These are phyloP conservation scores for Colletotrichum sp. DNA, from an alignment of 2,329 filamentous ascomycete genomes.

Conservation along the genomic window DNA sequence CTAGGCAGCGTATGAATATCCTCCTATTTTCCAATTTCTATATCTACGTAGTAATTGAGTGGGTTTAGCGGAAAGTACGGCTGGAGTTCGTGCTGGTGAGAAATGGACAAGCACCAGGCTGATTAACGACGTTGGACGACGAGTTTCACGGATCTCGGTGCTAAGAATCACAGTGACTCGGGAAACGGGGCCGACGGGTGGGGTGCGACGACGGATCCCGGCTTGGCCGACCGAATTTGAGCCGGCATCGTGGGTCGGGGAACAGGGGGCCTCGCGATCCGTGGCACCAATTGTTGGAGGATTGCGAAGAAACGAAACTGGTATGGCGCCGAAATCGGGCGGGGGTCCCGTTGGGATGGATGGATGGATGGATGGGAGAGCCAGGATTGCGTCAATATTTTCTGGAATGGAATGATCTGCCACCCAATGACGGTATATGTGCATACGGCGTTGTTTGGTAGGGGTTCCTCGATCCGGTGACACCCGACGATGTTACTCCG, in stretches of 20 bases:
- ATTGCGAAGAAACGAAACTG: neutral
- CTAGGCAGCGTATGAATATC: too few species aligned
- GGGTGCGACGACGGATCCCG: slow-evolving; percentile 1
- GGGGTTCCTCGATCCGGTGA: neutral
- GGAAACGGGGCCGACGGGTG: neutral
- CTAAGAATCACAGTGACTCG: neutral
- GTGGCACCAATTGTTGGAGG: neutral
- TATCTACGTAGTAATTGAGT: neutral
- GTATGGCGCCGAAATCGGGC: neutral
- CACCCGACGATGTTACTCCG: neutral
- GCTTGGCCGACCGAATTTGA: neutral
- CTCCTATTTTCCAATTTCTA: neutral
- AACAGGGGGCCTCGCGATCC: neutral
- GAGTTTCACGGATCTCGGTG: neutral
- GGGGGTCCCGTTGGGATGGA: neutral
- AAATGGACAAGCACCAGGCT: neutral
- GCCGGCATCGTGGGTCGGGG: neutral
- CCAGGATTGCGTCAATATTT: neutral
- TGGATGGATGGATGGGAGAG: neutral
- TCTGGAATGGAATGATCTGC: neutral
- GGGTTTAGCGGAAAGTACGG: neutral
- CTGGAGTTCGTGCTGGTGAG: neutral
- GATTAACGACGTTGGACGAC: neutral
- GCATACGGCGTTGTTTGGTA: neutral
- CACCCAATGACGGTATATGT: neutral